These are phyloP conservation scores for Cutaneotrichosporon mucoides DNA, from an alignment of 1,284 basidiomycete genomes.

Conservation along the genomic window DNA sequence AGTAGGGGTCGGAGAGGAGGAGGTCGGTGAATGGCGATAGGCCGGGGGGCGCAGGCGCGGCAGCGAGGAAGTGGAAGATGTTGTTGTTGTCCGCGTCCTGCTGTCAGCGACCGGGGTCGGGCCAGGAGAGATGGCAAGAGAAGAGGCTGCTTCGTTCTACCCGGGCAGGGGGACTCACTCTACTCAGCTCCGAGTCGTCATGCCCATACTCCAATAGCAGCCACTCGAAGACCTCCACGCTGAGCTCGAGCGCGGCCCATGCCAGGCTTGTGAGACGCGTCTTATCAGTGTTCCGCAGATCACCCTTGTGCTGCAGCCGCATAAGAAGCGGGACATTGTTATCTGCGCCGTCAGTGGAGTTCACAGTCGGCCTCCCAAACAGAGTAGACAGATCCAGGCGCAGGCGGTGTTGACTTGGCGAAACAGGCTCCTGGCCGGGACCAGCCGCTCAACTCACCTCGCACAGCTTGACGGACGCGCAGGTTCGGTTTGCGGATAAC, in stretches of 20 bases:
- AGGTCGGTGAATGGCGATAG: conserved; percentile 28
- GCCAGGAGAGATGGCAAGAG: no score
- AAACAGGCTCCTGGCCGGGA: no score
- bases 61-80: conserved; percentile 79
- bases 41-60: conserved; percentile 55
- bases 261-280: conserved; percentile 74
- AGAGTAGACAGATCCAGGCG: no score
- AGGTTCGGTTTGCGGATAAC: conserved; percentile 32
- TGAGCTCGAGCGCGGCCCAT: conserved; percentile 77
- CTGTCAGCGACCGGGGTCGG: neutral
- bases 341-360: conserved; percentile 54
- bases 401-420: no score
- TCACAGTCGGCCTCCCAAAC: no score
- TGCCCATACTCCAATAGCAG: conserved; percentile 73
- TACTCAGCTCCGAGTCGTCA: conserved; percentile 83
- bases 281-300: conserved; percentile 79
- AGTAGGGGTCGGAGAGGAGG: conserved; percentile 23
- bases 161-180: conserved; percentile 55
- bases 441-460: conserved; percentile 26
- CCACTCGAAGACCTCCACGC: conserved; percentile 85
- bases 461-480: conserved; percentile 41
- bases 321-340: conserved; percentile 86
- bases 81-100: conserved; percentile 87
- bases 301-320: conserved; percentile 62
- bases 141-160: no score